Evolutionary conservation across 768 basidiomycete genomes (phyloP), one percentile per base, ranked within the genome.

Genomic region (Hypholoma fasciculare): DNA sequence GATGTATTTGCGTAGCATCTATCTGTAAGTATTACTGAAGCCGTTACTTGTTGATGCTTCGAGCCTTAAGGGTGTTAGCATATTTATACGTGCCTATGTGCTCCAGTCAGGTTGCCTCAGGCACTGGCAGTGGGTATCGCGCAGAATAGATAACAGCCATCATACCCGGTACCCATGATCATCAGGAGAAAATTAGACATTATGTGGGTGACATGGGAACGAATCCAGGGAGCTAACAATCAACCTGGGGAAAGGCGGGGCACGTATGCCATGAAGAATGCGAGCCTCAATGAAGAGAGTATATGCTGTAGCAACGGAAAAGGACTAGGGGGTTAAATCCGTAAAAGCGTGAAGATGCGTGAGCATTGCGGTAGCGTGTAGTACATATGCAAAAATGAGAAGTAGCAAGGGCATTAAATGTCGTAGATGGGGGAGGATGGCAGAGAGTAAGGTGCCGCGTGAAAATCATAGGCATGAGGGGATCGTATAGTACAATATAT

Each of bases 191-290:
- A 34, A 34, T 34, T 34, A 34, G 30, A 34, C 4, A 34, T 34
- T 34, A 34, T 9, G 9, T 7, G 30, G 6, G 30, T 34, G 7
- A 9, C 2, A 9, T 5, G 30, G 30, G 3, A 34, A 34, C 30
- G 6, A 34, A 34, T 27, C 44, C 44, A 54, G 44, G 54, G 54
- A 20, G 46, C 42, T 30, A 19, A 20, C 13, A 54, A 47, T 54
- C 54, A 54, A 54, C 54, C 44, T 47, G 52, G 42, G 52, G 38
- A 53, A 54, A 40, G 39, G 43, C 20, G 11, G 30, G 30, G 9
- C 3, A 9, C 30, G 30, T 9, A 34, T 34, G 17, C 4, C n/a
- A 46, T 19, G 17, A 13, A 46, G 23, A 20, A 7, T 23, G 0
- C 9, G 17, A 20, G 17, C 23, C 11, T 7, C 44, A 13, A 23